These are phyloP conservation scores for Theobroma cacao DNA, from an alignment of 345 rosid species.

Conservation along the genomic window DNA sequence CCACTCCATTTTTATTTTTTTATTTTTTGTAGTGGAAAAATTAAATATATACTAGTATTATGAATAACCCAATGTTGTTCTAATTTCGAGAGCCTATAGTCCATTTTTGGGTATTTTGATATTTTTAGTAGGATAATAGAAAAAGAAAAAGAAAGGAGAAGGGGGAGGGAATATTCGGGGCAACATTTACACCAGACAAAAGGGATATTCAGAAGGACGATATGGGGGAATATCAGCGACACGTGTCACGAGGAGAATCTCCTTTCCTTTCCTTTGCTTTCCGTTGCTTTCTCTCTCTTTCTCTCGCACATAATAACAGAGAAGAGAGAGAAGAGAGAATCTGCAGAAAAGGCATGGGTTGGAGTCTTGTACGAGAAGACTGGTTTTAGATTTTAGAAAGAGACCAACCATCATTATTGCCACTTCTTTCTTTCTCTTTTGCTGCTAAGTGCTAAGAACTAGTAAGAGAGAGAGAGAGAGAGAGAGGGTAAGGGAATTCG, in stretches of 20 bases:
- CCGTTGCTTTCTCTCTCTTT: neutral
- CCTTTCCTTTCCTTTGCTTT: constrained; percentile 1
- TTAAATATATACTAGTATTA: neutral
- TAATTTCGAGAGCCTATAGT: neutral
- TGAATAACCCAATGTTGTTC: neutral
- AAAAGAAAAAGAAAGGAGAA: neutral
- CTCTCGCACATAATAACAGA: neutral
- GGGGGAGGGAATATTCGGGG: constrained; percentile 33
- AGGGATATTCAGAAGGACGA: constrained; percentile 62
- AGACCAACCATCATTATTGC: constrained; percentile 30
- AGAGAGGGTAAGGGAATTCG: constrained; percentile 36
- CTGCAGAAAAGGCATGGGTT: constrained; percentile 32
- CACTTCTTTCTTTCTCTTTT: neutral
- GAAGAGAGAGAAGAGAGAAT: neutral
- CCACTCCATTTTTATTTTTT: neutral
- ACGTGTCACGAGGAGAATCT: constrained; percentile 56
- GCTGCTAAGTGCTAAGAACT: too few species aligned
- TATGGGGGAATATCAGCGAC: constrained; percentile 42
- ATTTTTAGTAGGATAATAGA: neutral
- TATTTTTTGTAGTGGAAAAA: neutral
- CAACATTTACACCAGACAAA: constrained; percentile 40
- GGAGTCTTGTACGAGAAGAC: constrained; percentile 53
- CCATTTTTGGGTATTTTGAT: neutral
- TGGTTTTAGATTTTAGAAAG: constrained; percentile 40
- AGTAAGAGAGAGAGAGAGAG: neutral